Evolutionary conservation across 768 basidiomycete species (phyloP), one percentile per base, ranked within the genome.

Genomic region (Artomyces pyxidatus): DNA sequence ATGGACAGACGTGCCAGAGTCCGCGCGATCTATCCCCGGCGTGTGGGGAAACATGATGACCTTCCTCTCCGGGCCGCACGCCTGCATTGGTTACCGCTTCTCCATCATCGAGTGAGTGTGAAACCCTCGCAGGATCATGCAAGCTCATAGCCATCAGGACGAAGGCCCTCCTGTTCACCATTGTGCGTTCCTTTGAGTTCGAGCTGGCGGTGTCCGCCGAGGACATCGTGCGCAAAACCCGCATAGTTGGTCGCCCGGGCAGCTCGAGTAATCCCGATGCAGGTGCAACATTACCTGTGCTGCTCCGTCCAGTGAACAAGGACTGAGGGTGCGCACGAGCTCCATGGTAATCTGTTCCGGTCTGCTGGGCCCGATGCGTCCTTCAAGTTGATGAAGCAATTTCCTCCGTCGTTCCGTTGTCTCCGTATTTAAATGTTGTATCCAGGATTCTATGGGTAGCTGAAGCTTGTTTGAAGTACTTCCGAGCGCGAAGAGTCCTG

Each of bases 71-170:
- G 56, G 56, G 14, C 8, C 54, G 19, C 56, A 50, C 7, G 54
- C 47, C 21, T 58, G 54, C 39, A 56, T 58, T 10, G 56, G 56
- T 17, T 56, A 52, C 54, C 47, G 51, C 26, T 58, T 58, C 27
- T 27, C 54, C 21, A 6, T 58, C 4, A 32, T 48, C 28, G 56
- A 58, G 56, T 56, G 29, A 43, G 56, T 55, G 19, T n/a, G n/a
- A n/a, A n/a, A n/a, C n/a, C n/a, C n/a, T n/a, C n/a, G n/a, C n/a
- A n/a, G n/a, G n/a, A n/a, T n/a, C n/a, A n/a, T n/a, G n/a, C n/a
- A n/a, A n/a, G n/a, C n/a, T n/a, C n/a, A n/a, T 35, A 3, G 7
- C 32, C 3, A 12, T 37, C 39, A 56, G 55, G 52, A 56, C 50
- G 52, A 56, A 56, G 37, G 52, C 55, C 11, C 42, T 58, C 23